A percentile compares a stretch with the other conserved stretches of the same genome.
phyloP scores from a whole-genome alignment of 805 yeast species.

The Hanseniaspora osmophila region DNA sequence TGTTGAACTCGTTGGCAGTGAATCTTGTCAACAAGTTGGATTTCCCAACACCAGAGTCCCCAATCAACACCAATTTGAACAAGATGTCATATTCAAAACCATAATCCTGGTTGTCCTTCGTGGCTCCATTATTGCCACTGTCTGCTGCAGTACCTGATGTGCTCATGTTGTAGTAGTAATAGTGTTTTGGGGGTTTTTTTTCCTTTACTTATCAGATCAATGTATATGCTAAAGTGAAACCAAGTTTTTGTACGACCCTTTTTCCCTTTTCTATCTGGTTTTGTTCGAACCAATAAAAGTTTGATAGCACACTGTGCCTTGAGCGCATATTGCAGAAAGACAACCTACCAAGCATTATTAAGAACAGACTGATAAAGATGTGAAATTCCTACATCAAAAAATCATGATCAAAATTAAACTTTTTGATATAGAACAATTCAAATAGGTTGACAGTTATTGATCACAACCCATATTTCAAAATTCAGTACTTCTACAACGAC shows the following conservation, averaged over 20 bases:
- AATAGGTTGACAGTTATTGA: not conserved
- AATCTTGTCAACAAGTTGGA: slow-evolving; percentile 86
- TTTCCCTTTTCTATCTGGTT: not conserved
- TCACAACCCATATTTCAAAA: too few relatives aligned
- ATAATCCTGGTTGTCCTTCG: slow-evolving; percentile 43
- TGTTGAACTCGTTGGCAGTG: slow-evolving; percentile 89
- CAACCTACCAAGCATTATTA: too few relatives aligned
- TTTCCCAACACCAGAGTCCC: slow-evolving; percentile 83
- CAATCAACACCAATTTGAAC: slow-evolving; percentile 89
- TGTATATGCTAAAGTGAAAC: not conserved
- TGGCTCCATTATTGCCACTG: not conserved
- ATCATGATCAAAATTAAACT: slow-evolving; percentile 1
- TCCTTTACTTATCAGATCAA: too few relatives aligned
- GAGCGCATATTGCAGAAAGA: too few relatives aligned
- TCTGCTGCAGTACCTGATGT: slow-evolving; percentile 2
- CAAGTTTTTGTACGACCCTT: not conserved
- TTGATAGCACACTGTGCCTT: too few relatives aligned
- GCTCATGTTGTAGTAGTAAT: slow-evolving; percentile 4
- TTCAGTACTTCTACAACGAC: too few relatives aligned
- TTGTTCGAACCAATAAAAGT: too few relatives aligned
- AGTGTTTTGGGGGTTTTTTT: too few relatives aligned
- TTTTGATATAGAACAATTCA: not conserved
- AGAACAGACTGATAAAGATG: not conserved
- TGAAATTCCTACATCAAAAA: slow-evolving; percentile 2
- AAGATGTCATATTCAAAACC: slow-evolving; percentile 79